Conservation (phyloP, 371 early-diverging fungal species). For the Scutellospora calospora region DNA sequence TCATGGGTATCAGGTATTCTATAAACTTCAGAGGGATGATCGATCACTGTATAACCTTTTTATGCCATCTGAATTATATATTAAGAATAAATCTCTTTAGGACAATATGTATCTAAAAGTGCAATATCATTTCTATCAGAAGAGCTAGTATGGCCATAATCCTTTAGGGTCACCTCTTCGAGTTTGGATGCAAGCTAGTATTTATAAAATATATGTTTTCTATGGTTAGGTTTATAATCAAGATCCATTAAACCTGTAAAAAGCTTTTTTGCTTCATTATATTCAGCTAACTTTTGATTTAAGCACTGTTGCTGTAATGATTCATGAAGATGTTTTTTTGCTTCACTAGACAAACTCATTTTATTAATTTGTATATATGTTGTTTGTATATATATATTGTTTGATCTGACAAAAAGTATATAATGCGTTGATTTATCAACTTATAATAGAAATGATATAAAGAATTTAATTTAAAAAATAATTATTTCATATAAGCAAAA, state of each 20-base stretch:
- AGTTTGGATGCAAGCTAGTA: constrained; percentile 40
- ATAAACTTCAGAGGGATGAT: constrained; percentile 41
- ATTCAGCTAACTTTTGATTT: constrained; percentile 37
- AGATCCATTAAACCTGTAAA: constrained; percentile 39
- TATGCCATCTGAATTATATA: constrained; percentile 22
- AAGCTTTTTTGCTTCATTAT: constrained; percentile 36
- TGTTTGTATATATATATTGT: too few species aligned
- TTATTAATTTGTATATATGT: constrained; percentile 24
- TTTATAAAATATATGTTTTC: constrained; percentile 40
- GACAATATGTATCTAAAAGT: constrained; percentile 25
- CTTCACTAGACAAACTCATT: constrained; percentile 43
- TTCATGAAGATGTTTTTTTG: constrained; percentile 35
- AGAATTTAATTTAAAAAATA: too few species aligned
- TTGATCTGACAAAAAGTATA: too few species aligned
- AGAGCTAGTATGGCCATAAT: constrained; percentile 27
- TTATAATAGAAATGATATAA: too few species aligned
- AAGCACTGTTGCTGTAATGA: constrained; percentile 38
- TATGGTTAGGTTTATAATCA: constrained; percentile 38
- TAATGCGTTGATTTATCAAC: too few species aligned
- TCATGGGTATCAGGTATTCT: constrained; percentile 27
- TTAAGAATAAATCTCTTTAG: constrained; percentile 28
- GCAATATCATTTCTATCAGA: constrained; percentile 8
- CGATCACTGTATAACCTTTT: constrained; percentile 28
- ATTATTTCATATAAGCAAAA: too few species aligned
- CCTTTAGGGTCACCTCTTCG: too few species aligned